phyloP scores from a whole-genome alignment of 1,139 yeast genomes.

The Candida freyschussii region DNA sequence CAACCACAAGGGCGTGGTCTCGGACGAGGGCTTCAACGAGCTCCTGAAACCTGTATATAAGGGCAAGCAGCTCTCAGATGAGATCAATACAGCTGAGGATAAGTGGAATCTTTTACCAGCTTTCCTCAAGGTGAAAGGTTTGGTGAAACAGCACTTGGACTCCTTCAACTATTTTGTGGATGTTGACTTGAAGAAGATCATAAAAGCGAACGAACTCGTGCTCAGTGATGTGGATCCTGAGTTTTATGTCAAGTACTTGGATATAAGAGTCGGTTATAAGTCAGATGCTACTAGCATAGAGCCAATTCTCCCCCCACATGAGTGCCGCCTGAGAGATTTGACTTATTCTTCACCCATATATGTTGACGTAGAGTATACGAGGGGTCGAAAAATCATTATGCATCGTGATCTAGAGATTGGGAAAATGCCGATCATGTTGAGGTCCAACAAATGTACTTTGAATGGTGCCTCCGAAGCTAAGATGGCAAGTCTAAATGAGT shows the following conservation, averaged over 20 bases:
- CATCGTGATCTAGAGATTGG: slow-evolving; percentile 92
- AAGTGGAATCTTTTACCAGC: slow-evolving; percentile 97
- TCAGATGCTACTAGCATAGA: slow-evolving; percentile 44
- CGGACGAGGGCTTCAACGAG: slow-evolving; percentile 61
- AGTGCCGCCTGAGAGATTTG: slow-evolving; percentile 90
- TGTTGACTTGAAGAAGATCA: slow-evolving; percentile 85
- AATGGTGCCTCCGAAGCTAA: slow-evolving; percentile 70
- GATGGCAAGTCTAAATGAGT: slow-evolving; percentile 89
- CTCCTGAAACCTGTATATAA: slow-evolving; percentile 74
- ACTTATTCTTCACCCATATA: slow-evolving; percentile 95
- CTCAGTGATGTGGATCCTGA: slow-evolving; percentile 96
- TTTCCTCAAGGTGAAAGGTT: slow-evolving; percentile 88
- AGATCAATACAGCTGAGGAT: slow-evolving; percentile 84
- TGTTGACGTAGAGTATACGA: slow-evolving; percentile 94
- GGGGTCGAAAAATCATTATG: slow-evolving; percentile 88
- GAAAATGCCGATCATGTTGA: slow-evolving; percentile 95
- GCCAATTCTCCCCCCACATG: slow-evolving; percentile 79
- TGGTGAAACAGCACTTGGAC: slow-evolving; percentile 94
- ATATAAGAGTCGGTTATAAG: slow-evolving; percentile 81
- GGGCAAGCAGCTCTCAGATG: slow-evolving; percentile 84
- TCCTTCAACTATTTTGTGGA: slow-evolving; percentile 96
- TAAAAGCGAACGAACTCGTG: slow-evolving; percentile 83
- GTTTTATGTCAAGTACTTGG: slow-evolving; percentile 85
- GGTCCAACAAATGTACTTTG: slow-evolving; percentile 86
- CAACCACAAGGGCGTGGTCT: slow-evolving; percentile 12